Evolutionary conservation across 257 asterid genomes (phyloP).

Genomic region (Plantago major): DNA sequence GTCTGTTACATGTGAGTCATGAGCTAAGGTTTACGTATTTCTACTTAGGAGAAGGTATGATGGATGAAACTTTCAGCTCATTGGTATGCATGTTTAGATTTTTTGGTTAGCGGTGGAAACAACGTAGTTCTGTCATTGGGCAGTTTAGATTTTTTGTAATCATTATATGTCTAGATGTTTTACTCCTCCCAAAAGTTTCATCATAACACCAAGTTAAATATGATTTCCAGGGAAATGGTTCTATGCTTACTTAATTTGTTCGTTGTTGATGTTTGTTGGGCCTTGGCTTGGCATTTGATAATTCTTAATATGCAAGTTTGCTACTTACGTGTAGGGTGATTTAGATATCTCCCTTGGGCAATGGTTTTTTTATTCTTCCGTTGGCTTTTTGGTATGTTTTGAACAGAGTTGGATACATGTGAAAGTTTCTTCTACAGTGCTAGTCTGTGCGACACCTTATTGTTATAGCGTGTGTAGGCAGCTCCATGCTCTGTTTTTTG

Average conservation of each 20-base stretch:
- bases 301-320: too few species aligned
- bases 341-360: neutral
- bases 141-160: neutral
- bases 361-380: neutral
- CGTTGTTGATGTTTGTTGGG: too few species aligned
- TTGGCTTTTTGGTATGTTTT: neutral
- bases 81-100: neutral
- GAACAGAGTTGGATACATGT: neutral
- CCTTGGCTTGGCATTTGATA: too few species aligned
- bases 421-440: neutral
- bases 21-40: too few species aligned
- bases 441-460: neutral
- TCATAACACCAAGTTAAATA: neutral
- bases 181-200: neutral
- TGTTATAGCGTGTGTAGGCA: too few species aligned
- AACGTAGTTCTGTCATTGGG: neutral
- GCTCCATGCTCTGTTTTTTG: too few species aligned
- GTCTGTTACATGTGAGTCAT: too few species aligned
- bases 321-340: neutral
- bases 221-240: slow-evolving; percentile 1
- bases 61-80: neutral
- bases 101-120: neutral
- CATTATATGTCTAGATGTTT: neutral
- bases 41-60: neutral
- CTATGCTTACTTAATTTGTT: neutral